Percentiles rank a stretch among this genome's conserved stretches.
These are phyloP conservation scores for Ceratocystis eucalypticola DNA, from an alignment of 2,329 filamentous ascomycete genomes.

Conservation along the genomic window DNA sequence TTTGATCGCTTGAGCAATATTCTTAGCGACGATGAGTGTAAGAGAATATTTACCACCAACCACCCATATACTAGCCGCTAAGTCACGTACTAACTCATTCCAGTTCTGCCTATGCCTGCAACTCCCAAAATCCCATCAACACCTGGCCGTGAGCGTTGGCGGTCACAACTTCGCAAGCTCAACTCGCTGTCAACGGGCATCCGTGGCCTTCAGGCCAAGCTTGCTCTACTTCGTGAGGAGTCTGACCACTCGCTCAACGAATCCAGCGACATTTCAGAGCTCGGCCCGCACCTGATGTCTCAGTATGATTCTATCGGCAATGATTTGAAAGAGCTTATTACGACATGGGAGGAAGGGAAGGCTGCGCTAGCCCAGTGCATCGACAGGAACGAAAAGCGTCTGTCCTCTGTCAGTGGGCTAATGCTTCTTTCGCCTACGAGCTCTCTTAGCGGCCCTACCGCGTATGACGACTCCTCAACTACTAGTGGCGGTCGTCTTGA, in stretches of 20 bases:
- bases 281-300: constrained; percentile 64
- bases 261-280: constrained; percentile 56
- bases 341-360: constrained; percentile 80
- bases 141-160: constrained; percentile 69
- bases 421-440: constrained; percentile 39
- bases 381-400: constrained; percentile 61
- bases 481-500: constrained; percentile 30
- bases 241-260: constrained; percentile 67
- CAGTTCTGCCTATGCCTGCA: constrained; percentile 40
- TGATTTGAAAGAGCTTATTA: constrained; percentile 66
- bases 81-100: constrained; percentile 16
- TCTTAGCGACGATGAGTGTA: constrained; percentile 67
- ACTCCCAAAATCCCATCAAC: constrained; percentile 49
- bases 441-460: constrained; percentile 55
- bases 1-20: constrained; percentile 55
- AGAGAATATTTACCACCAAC: constrained; percentile 26
- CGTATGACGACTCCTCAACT: constrained; percentile 36
- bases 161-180: constrained; percentile 76
- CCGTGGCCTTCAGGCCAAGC: constrained; percentile 81
- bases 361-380: constrained; percentile 69
- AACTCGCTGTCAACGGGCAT: constrained; percentile 82
- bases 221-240: constrained; percentile 82
- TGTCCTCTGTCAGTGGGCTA: constrained; percentile 47
- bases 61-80: neutral
- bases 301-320: constrained; percentile 92